phyloP scores from a whole-genome alignment of 2,329 filamentous ascomycete species.

The Cercospora sojina region DNA sequence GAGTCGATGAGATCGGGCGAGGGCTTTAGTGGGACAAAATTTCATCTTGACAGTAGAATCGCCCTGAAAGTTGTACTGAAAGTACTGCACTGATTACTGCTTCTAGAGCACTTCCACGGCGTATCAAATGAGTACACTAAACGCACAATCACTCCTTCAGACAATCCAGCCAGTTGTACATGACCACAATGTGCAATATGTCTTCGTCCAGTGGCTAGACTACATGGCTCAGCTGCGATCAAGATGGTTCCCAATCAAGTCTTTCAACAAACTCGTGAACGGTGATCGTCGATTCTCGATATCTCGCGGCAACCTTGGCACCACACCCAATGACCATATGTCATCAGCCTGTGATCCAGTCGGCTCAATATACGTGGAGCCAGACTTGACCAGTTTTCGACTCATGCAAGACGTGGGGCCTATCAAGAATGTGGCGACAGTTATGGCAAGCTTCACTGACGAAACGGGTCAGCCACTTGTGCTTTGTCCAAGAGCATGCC shows the following conservation, averaged over 20 bases:
- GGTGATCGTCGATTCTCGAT: constrained; percentile 53
- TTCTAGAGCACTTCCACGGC: not conserved
- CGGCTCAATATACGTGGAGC: constrained; percentile 65
- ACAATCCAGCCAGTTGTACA: not conserved
- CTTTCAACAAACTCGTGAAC: constrained; percentile 42
- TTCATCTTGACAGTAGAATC: not conserved
- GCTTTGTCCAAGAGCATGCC: constrained; percentile 59
- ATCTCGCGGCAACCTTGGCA: constrained; percentile 61
- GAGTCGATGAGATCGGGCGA: not conserved
- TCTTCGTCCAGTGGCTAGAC: constrained; percentile 76
- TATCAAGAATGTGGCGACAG: constrained; percentile 57
- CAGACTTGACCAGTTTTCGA: constrained; percentile 64
- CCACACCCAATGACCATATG: constrained; percentile 66
- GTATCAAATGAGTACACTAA: not conserved
- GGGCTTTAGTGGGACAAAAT: not conserved
- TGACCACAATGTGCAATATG: constrained; percentile 48
- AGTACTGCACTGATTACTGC: not conserved
- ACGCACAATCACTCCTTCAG: not conserved
- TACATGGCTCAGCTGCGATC: constrained; percentile 68
- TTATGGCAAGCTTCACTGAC: constrained; percentile 66
- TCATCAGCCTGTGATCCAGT: constrained; percentile 56
- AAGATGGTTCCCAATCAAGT: constrained; percentile 63
- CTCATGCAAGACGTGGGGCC: constrained; percentile 49
- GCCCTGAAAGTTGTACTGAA: not conserved
- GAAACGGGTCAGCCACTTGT: constrained; percentile 52